phyloP scores from a whole-genome alignment of 805 yeast species.

The Myxozyma geophila region DNA sequence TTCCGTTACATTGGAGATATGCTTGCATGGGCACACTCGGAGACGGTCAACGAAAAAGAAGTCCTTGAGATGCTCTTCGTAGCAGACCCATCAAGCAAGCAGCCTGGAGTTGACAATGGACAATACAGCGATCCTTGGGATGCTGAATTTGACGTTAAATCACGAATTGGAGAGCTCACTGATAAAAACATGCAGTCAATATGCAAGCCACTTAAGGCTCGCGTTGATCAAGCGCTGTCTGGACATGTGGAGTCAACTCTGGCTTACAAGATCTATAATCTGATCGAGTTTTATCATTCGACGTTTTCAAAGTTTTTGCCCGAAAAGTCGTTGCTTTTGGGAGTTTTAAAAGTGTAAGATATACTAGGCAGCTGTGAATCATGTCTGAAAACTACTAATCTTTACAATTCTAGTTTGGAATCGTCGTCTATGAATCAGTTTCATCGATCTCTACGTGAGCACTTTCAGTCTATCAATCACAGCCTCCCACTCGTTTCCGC shows the following conservation, averaged over 20 bases:
- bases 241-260: conserved; percentile 63
- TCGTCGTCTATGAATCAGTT: conserved; percentile 49
- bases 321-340: conserved; percentile 40
- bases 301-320: conserved; percentile 61
- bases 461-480: conserved; percentile 44
- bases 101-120: conserved; percentile 35
- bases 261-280: conserved; percentile 62
- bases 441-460: conserved; percentile 49
- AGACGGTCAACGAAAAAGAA: conserved; percentile 86
- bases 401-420: conserved; percentile 36
- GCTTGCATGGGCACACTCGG: conserved; percentile 83
- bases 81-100: conserved; percentile 42
- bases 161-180: conserved; percentile 47
- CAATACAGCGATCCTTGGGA: conserved; percentile 40
- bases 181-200: conserved; percentile 59
- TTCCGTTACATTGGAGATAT: conserved; percentile 82
- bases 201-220: conserved; percentile 59
- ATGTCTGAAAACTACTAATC: background rate
- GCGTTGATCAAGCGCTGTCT: conserved; percentile 43
- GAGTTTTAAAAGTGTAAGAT: conserved; percentile 37
- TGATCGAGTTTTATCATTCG: conserved; percentile 65
- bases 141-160: conserved; percentile 42
- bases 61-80: conserved; percentile 66
- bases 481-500: conserved; percentile 48
- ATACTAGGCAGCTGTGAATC: background rate